Evolutionary conservation across 139 green algal genomes (phyloP).

Genomic region (Astrephomene gubernaculifera): DNA sequence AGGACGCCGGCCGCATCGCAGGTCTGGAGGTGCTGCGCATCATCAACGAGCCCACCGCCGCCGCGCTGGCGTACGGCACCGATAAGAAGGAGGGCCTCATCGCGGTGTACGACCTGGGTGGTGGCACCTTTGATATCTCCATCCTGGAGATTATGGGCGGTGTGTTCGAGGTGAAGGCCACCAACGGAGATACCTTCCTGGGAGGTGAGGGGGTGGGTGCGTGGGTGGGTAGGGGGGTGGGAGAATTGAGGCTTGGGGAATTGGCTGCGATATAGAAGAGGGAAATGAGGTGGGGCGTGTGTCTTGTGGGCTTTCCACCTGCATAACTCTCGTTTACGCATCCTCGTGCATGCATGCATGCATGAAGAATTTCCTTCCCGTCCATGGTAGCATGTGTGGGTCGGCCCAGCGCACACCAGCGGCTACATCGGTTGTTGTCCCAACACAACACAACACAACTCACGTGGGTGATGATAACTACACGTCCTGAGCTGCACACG

Average conservation of each 20-base stretch:
- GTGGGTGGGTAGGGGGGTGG: too few relatives aligned
- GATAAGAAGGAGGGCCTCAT: constrained; percentile 98
- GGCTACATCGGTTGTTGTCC: too few relatives aligned
- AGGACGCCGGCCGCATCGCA: constrained; percentile 88
- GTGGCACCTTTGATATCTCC: constrained; percentile 98
- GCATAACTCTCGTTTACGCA: too few relatives aligned
- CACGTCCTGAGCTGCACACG: constrained; percentile 31
- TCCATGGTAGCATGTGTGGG: too few relatives aligned
- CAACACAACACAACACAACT: too few relatives aligned
- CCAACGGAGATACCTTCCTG: constrained; percentile 99
- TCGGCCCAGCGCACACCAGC: too few relatives aligned
- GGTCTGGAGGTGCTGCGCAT: constrained; percentile 95
- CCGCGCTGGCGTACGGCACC: constrained; percentile 94
- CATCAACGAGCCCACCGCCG: constrained; percentile 99
- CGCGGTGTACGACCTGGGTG: constrained; percentile 94
- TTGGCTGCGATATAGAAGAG: too few relatives aligned
- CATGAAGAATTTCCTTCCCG: too few relatives aligned
- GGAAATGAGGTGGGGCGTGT: too few relatives aligned
- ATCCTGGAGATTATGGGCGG: constrained; percentile 98
- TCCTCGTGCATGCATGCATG: too few relatives aligned
- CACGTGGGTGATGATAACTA: constrained; percentile 43
- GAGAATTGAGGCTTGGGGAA: too few relatives aligned
- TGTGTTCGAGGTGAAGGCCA: constrained; percentile 99
- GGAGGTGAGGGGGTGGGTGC: constrained; percentile 75
- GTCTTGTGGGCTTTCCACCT: too few relatives aligned